Evolutionary conservation across 23 red algal species (phyloP).

Genomic region (Agarophyton chilense): DNA sequence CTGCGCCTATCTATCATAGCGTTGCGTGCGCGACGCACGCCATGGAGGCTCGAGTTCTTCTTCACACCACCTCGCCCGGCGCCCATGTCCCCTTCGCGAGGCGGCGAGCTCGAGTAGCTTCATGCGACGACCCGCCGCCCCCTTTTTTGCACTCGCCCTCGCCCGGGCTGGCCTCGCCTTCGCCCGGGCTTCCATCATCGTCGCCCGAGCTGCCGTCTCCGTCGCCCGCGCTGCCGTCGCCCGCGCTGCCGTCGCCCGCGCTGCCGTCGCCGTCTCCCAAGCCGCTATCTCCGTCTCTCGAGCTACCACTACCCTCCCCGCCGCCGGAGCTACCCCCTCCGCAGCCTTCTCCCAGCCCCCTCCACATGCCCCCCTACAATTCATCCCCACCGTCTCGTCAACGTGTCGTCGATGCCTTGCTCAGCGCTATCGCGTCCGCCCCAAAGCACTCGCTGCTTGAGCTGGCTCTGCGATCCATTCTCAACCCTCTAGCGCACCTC

Average conservation of each 20-base stretch:
- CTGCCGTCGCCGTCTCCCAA: no score
- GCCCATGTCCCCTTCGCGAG: constrained; percentile 21
- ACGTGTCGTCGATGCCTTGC: background rate
- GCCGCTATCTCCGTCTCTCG: no score
- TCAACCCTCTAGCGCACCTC: constrained; percentile 18
- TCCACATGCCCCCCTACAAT: background rate
- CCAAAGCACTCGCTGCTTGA: background rate
- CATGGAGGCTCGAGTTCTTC: background rate
- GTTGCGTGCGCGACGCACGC: background rate
- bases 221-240: no score
- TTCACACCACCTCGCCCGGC: background rate
- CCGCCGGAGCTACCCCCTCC: no score
- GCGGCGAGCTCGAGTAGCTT: background rate
- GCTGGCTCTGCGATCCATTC: constrained; percentile 22
- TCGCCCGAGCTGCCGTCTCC: no score
- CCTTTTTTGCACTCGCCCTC: background rate
- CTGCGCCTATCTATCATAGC: constrained; percentile 27
- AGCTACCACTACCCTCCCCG: no score
- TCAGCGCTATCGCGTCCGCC: background rate
- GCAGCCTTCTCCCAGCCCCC: background rate
- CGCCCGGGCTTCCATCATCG: no score
- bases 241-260: no score
- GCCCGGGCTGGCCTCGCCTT: no score
- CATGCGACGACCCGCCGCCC: background rate
- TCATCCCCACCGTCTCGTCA: background rate